phyloP scores from a whole-genome alignment of 805 yeast genomes.

The Hanseniaspora vineae region DNA sequence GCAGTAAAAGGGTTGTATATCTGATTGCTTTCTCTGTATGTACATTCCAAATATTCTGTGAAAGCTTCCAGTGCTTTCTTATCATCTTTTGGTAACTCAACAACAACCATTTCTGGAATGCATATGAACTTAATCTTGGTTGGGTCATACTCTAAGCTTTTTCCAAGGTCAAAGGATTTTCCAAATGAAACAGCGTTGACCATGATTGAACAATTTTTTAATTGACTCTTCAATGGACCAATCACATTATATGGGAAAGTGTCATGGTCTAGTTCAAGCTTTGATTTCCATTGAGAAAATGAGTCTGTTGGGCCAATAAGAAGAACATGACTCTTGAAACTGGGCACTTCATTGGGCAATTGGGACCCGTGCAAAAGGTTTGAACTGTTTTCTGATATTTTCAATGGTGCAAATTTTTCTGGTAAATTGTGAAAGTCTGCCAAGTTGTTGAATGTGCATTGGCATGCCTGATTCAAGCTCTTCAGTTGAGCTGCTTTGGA shows the following conservation, averaged over 20 bases:
- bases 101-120: constrained; percentile 15
- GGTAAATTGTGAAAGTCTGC: neutral
- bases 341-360: constrained; percentile 6
- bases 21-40: constrained; percentile 8
- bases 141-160: neutral
- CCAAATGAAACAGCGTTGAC: constrained; percentile 10
- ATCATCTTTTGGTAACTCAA: constrained; percentile 8
- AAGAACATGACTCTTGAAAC: constrained; percentile 15
- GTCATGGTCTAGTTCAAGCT: constrained; percentile 11
- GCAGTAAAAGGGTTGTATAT: neutral
- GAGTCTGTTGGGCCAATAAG: constrained; percentile 11
- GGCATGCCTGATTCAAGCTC: neutral
- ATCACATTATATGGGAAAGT: constrained; percentile 15
- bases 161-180: neutral
- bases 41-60: constrained; percentile 10
- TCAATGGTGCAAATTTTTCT: neutral
- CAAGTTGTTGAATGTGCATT: neutral
- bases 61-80: neutral
- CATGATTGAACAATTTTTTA: constrained; percentile 7
- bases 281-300: constrained; percentile 13
- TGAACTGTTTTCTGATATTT: neutral
- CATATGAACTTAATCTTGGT: constrained; percentile 7
- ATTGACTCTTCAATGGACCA: constrained; percentile 8
- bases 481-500: neutral
- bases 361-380: neutral